Base-by-base conservation (phyloP, 306 rosid species). In the Acacia crassicarpa region DNA sequence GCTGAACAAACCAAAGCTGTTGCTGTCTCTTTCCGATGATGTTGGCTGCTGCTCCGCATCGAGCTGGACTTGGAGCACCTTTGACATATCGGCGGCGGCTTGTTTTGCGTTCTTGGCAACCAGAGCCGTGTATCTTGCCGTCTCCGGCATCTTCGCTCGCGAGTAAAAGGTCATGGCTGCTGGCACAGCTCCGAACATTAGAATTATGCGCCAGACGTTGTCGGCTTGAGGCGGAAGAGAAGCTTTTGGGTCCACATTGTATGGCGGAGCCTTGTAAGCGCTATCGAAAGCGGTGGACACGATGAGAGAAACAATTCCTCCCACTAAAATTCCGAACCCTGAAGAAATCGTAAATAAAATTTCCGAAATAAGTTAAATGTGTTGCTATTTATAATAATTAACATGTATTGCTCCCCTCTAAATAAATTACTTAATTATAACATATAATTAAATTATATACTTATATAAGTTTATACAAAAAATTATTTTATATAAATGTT, bases 181-280 rank as follows among this genome's bases (percentile, higher is more conserved):
- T 0, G 86, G 89, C 0, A 89, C 20, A 0, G 90, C 89, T 0
- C 90, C 89, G 9, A 89, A 62, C 89, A 87, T 87, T 32, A 89
- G 80, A 10, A 89, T 78, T 23, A 87, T 80, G 33, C 92, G 71
- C 89, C 85, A 89, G 0, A 81, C 92, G 16, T 72, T 85, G 73
- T 89, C 90, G 0, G 87, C 90, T n/a, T 80, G 51, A 1, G 87
- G 73, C 0, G 69, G 72, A 3, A 71, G 75, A 0, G 88, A 89
- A 0, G 68, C 84, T 0, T 19, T 10, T 0, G 83, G 51, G 14
- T 82, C 46, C 0, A 51, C 69, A 0, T 74, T 17, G 61, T 79
- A 89, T 1, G 87, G 9, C 3, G 77, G 73, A 1, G 86, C 84
- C 0, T 68, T 82, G 7, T 38, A 67, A 0, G 49, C 2, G 0